Evolutionary conservation across 441 rosid species (phyloP).

Genomic region (Brassica hybrid): DNA sequence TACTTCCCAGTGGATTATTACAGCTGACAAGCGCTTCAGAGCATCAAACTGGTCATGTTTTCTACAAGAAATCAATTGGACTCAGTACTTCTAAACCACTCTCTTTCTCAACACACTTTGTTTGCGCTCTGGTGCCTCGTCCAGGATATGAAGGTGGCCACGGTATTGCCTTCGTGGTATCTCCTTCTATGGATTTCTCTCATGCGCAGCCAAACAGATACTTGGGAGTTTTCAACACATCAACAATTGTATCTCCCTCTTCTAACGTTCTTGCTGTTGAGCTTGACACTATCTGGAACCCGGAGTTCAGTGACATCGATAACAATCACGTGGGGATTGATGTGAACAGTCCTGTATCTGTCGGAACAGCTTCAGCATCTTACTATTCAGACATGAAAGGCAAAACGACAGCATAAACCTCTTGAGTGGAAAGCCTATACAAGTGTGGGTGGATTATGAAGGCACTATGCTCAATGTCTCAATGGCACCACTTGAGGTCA

Average conservation of each 20-base stretch:
- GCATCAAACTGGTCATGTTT: constrained; percentile 49
- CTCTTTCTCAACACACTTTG: constrained; percentile 56
- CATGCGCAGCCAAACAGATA: constrained; percentile 36
- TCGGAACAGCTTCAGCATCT: constrained; percentile 11
- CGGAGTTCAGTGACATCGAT: constrained; percentile 33
- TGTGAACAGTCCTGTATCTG: constrained; percentile 35
- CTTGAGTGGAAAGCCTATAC: constrained; percentile 35
- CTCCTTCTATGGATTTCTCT: constrained; percentile 50
- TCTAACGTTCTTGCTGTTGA: constrained; percentile 18
- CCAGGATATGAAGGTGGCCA: constrained; percentile 40
- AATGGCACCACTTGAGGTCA: constrained; percentile 36
- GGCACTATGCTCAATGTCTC: constrained; percentile 42
- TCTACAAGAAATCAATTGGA: constrained; percentile 47
- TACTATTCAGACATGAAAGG: constrained; percentile 27
- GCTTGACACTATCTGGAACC: constrained; percentile 32
- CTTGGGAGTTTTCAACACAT: constrained; percentile 52
- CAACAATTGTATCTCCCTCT: constrained; percentile 29
- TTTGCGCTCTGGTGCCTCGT: constrained; percentile 50
- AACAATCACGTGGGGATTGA: constrained; percentile 46
- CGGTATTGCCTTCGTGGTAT: constrained; percentile 58
- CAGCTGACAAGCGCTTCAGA: constrained; percentile 33
- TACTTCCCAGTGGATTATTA: constrained; percentile 29
- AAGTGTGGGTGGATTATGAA: constrained; percentile 47
- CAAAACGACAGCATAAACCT: constrained; percentile 24
- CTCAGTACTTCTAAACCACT: constrained; percentile 30